A percentile compares a stretch with the other conserved stretches of the same genome.
Conservation (phyloP, 371 early-diverging fungal species). For the Umbelopsis sp. region DNA sequence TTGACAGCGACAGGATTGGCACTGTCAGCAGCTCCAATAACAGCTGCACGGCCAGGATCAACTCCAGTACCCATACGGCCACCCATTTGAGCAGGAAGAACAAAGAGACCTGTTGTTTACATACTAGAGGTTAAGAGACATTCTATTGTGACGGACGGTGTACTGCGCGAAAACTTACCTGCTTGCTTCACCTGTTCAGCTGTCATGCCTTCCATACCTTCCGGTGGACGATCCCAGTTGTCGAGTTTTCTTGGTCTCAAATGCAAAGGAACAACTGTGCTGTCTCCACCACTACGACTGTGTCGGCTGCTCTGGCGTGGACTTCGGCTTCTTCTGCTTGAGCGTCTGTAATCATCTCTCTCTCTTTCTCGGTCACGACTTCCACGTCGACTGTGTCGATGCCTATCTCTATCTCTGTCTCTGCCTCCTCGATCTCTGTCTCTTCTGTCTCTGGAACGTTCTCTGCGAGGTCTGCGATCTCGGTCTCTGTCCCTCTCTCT, state of each 20-base stretch:
- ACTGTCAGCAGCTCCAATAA: conserved; percentile 18
- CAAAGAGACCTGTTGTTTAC: conserved; percentile 72
- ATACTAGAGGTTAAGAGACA: background rate
- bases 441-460: conserved; percentile 11
- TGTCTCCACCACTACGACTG: conserved; percentile 24
- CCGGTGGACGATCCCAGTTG: conserved; percentile 94
- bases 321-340: conserved; percentile 23
- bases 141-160: too few species aligned
- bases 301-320: conserved; percentile 21
- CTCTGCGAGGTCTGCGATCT: conserved; percentile 12
- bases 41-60: conserved; percentile 42
- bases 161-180: conserved; percentile 49
- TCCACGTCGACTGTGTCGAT: conserved; percentile 3
- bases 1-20: conserved; percentile 49
- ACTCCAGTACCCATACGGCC: conserved; percentile 33
- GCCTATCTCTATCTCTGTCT: conserved; percentile 15
- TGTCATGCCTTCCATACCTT: conserved; percentile 89
- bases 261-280: conserved; percentile 74
- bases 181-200: conserved; percentile 91
- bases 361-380: conserved; percentile 11
- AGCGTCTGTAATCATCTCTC: conserved; percentile 3
- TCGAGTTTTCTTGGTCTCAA: conserved; percentile 78
- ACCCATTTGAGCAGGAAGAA: conserved; percentile 84
- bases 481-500: conserved; percentile 8
- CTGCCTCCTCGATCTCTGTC: conserved; percentile 5